phyloP scores from a whole-genome alignment of 176 grass and related monocot species.

The Rhynchospora pubera region DNA sequence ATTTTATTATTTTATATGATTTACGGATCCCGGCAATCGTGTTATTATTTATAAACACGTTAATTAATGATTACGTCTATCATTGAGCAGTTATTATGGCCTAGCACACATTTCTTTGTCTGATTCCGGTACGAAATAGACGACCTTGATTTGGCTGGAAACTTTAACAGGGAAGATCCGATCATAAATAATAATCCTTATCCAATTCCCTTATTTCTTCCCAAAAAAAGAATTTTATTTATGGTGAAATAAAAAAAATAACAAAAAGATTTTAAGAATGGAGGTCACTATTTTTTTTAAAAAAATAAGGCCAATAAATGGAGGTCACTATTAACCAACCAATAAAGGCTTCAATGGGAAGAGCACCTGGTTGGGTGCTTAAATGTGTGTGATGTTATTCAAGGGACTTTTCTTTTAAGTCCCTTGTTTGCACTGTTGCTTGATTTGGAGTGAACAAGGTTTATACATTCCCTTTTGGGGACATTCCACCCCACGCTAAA shows the following conservation, averaged over 20 bases:
- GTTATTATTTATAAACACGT: too few species aligned
- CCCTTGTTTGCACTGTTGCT: slow-evolving; percentile 32
- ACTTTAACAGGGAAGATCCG: neutral
- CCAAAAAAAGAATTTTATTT: slow-evolving; percentile 24
- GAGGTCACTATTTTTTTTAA: too few species aligned
- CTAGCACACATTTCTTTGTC: neutral
- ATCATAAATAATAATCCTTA: neutral
- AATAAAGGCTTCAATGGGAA: slow-evolving; percentile 45
- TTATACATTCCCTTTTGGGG: neutral
- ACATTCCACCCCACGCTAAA: neutral
- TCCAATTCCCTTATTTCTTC: slow-evolving; percentile 24
- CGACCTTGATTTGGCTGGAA: neutral
- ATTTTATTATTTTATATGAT: too few species aligned
- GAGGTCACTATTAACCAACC: slow-evolving; percentile 82
- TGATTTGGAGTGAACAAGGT: slow-evolving; percentile 31
- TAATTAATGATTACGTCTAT: too few species aligned
- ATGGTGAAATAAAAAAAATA: neutral
- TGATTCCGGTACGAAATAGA: neutral
- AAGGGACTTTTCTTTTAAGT: slow-evolving; percentile 26
- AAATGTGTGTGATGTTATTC: slow-evolving; percentile 30
- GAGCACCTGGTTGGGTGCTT: slow-evolving; percentile 45
- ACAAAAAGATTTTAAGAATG: slow-evolving; percentile 28
- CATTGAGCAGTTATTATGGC: neutral
- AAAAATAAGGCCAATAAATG: too few species aligned
- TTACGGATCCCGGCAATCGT: too few species aligned